These are phyloP conservation scores for Herpetospermum pedunculosum DNA, from an alignment of 306 rosid species.

Conservation along the genomic window DNA sequence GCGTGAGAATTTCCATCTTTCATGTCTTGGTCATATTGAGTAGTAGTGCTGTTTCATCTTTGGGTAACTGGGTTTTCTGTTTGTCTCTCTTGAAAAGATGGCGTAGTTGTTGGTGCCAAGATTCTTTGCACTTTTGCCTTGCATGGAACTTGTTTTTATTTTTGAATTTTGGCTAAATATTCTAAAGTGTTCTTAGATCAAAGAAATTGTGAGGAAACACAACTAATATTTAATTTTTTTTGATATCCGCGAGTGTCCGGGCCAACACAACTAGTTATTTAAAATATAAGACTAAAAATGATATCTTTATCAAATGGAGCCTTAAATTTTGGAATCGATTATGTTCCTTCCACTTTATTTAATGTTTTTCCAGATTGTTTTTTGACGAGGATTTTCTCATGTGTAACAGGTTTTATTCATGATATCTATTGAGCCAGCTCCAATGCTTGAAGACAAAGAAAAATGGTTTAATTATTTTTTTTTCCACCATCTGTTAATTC, in stretches of 20 bases:
- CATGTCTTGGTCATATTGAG: not conserved
- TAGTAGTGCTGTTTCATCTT: not conserved
- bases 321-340: not conserved
- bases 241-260: no score
- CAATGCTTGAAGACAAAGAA: constrained; percentile 99
- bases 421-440: constrained; percentile 98
- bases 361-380: not conserved
- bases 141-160: no score
- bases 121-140: no score
- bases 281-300: not conserved
- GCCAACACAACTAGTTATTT: no score
- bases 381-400: constrained; percentile 16
- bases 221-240: no score
- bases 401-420: constrained; percentile 75
- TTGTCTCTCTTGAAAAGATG: no score
- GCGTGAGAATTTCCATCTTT: not conserved
- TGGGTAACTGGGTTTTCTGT: not conserved
- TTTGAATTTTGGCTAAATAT: not conserved
- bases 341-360: not conserved
- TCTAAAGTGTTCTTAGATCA: not conserved
- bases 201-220: no score
- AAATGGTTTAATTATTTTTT: constrained; percentile 62
- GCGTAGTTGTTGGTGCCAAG: no score
- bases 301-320: not conserved
- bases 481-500: not conserved